Conservation (phyloP, 2,329 filamentous ascomycete species). For the Penicillium vulpinum region DNA sequence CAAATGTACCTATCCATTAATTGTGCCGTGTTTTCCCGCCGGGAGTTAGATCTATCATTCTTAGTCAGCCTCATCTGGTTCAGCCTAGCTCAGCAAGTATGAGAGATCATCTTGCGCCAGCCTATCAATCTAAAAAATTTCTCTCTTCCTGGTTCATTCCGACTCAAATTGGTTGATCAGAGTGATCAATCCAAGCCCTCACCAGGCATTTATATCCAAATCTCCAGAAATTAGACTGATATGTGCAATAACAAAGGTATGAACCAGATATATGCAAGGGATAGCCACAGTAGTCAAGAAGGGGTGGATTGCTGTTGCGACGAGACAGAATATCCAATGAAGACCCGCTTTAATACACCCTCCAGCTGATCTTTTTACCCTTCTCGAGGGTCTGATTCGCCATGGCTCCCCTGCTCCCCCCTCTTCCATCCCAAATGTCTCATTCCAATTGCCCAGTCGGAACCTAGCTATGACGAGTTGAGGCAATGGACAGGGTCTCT, state of each 20-base stretch:
- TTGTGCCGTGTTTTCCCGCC: constrained; percentile 5
- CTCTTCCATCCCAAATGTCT: constrained; percentile 32
- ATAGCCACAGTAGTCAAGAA: constrained; percentile 12
- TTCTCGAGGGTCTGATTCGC: constrained; percentile 26
- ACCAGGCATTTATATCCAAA: constrained; percentile 26
- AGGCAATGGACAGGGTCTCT: constrained; percentile 25
- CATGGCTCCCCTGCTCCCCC: constrained; percentile 19
- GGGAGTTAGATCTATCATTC: constrained; percentile 15
- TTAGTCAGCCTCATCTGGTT: neutral
- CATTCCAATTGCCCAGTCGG: constrained; percentile 29
- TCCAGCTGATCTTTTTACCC: constrained; percentile 31
- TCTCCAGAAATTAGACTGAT: constrained; percentile 11
- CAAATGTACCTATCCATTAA: constrained; percentile 14
- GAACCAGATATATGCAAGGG: constrained; percentile 25
- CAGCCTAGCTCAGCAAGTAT: neutral
- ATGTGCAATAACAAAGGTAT: constrained; percentile 16
- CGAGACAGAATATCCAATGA: constrained; percentile 29
- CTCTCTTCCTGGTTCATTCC: neutral
- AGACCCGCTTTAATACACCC: constrained; percentile 24
- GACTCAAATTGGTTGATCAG: neutral
- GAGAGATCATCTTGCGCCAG: constrained; percentile 2
- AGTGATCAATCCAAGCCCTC: constrained; percentile 7
- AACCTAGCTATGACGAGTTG: constrained; percentile 30
- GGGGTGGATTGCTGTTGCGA: constrained; percentile 23
- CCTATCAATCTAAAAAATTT: neutral